Percentiles rank a stretch among this genome's conserved stretches.
Conservation (phyloP, 345 rosid species). For the Citrus mangshanensis region DNA sequence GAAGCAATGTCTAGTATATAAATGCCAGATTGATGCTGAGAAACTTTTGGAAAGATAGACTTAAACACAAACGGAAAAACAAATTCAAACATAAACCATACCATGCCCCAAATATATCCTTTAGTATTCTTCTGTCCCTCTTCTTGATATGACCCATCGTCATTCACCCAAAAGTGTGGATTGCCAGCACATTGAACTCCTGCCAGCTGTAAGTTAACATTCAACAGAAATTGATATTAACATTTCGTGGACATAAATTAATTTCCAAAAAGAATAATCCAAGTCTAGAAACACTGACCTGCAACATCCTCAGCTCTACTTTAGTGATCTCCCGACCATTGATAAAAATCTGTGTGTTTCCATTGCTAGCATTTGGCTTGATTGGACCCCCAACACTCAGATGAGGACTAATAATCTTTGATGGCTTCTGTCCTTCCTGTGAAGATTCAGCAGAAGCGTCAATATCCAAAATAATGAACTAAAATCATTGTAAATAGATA, state of each 20-base stretch:
- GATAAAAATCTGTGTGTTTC: slow-evolving; percentile 87
- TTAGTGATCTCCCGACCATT: slow-evolving; percentile 96
- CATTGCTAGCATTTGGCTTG: slow-evolving; percentile 79
- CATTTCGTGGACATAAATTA: slow-evolving; percentile 12
- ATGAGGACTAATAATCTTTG: slow-evolving; percentile 84
- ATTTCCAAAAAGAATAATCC: neutral
- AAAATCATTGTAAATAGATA: slow-evolving; percentile 9
- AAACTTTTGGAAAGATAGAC: neutral
- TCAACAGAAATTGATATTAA: slow-evolving; percentile 14
- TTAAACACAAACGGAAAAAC: neutral
- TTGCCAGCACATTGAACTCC: slow-evolving; percentile 99
- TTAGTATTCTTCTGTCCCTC: slow-evolving; percentile 98
- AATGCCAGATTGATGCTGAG: slow-evolving; percentile 12
- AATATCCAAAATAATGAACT: slow-evolving; percentile 12
- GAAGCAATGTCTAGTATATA: slow-evolving; percentile 21
- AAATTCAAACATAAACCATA: slow-evolving; percentile 21
- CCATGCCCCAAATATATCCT: slow-evolving; percentile 99
- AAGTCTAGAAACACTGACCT: slow-evolving; percentile 44
- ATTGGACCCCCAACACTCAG: slow-evolving; percentile 89
- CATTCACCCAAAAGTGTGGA: slow-evolving; percentile 99
- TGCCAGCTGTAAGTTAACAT: slow-evolving; percentile 65
- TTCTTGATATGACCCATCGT: slow-evolving; percentile 99
- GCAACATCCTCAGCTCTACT: slow-evolving; percentile 94
- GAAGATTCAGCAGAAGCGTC: slow-evolving; percentile 26
- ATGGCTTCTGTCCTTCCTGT: slow-evolving; percentile 98